Percentiles rank a stretch among this genome's conserved stretches.
phyloP scores from a whole-genome alignment of 371 early-diverging fungal species.

The Parasitella parasitica region DNA sequence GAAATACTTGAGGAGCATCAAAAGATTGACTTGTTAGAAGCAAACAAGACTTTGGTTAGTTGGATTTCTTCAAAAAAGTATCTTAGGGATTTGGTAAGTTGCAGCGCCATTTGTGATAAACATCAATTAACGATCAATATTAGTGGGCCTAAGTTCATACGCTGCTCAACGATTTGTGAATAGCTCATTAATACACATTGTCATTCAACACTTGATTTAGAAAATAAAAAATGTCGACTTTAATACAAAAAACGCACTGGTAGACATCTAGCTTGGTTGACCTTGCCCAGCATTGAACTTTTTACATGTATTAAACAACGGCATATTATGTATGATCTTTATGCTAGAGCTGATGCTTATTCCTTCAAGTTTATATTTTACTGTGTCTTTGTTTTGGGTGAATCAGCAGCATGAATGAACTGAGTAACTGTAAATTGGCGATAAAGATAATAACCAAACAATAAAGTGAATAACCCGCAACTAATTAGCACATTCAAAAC shows the following conservation, averaged over 20 bases:
- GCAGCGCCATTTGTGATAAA: background rate
- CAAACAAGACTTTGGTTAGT: slow-evolving; percentile 56
- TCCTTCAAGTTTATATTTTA: background rate
- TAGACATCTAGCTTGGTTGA: no score
- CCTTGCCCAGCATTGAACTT: no score
- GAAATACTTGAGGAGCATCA: slow-evolving; percentile 63
- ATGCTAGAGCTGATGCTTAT: no score
- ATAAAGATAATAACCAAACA: slow-evolving; percentile 66
- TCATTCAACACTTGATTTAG: no score
- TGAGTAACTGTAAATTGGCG: slow-evolving; percentile 44
- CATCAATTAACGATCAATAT: background rate
- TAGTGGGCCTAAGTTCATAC: no score
- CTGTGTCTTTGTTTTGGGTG: slow-evolving; percentile 4
- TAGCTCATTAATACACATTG: no score
- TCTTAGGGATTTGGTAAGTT: slow-evolving; percentile 68
- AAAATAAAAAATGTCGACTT: no score
- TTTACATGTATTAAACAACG: no score
- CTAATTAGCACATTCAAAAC: slow-evolving; percentile 77
- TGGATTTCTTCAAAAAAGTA: slow-evolving; percentile 71
- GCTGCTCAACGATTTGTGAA: no score
- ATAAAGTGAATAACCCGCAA: slow-evolving; percentile 61
- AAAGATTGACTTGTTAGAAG: slow-evolving; percentile 46
- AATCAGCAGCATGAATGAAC: background rate
- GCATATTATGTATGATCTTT: no score
- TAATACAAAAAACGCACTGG: no score